Base-by-base conservation (phyloP, 2,329 filamentous ascomycete species). In the Cordyceps javanica region DNA sequence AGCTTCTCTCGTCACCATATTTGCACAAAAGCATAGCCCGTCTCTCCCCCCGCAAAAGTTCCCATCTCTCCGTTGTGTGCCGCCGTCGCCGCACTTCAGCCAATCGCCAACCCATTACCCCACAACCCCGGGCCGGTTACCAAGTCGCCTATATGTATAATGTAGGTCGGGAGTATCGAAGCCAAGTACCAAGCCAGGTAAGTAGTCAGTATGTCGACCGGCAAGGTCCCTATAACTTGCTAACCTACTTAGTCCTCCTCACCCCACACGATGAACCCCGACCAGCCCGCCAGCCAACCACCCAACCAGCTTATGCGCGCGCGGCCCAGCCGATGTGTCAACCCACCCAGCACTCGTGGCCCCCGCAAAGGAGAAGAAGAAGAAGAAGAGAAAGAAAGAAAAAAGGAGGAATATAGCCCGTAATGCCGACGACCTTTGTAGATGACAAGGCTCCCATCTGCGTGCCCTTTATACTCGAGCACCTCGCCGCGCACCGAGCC, bases 381-480 rank as follows among this genome's bases (percentile, higher is more conserved):
- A 38, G n/a, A n/a, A n/a, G n/a, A n/a, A n/a, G n/a, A n/a, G n/a
- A n/a, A n/a, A n/a, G n/a, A n/a, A n/a, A n/a, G n/a, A n/a, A n/a
- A n/a, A n/a, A n/a, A n/a, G n/a, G n/a, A n/a, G n/a, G n/a, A 32
- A 23, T 21, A 48, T 48, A 48, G 45, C 45, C 45, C 55, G 41
- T 23, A 32, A 58, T 58, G 57, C 49, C 52, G 51, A 59, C 64
- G 26, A 58, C 60, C 34, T 83, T 90, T 62, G 66, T 86, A 65
- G 89, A 93, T 75, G 89, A 92, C 77, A 93, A 91, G 72, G 87
- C 86, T 45, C 80, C 85, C 58, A 79, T 90, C 69, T 91, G 88
- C 74, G 82, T 92, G 62, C 87, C 88, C 23, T 94, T 93, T 70
- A 88, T 91, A 60, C 78, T 89, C 36, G 74, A 81, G 39, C 82